phyloP scores from a whole-genome alignment of 2,329 filamentous ascomycete species.

The Pseudogymnoascus destructans region DNA sequence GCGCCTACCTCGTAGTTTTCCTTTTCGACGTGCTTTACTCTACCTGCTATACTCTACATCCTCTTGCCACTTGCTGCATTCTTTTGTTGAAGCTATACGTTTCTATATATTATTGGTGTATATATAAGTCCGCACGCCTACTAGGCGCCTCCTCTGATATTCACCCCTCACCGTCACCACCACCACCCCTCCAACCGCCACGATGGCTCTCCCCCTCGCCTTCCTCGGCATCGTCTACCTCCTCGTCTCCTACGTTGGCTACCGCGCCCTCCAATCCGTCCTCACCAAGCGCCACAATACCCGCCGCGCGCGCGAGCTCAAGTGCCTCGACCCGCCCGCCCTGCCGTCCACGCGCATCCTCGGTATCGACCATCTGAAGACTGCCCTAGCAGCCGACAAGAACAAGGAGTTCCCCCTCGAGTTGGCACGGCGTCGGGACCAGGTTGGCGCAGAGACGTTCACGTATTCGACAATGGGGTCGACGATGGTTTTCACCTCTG shows the following conservation, averaged over 20 bases:
- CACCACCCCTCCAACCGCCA: neutral
- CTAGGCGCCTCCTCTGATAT: neutral
- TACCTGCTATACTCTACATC: neutral
- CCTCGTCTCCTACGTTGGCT: conserved; percentile 16
- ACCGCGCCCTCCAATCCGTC: conserved; percentile 12
- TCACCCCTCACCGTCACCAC: neutral
- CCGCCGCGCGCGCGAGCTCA: conserved; percentile 17
- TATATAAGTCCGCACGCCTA: neutral
- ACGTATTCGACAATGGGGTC: conserved; percentile 17
- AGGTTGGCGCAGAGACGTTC: conserved; percentile 24
- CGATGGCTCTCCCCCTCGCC: conserved; percentile 10
- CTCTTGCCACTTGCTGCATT: neutral
- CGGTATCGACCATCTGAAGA: conserved; percentile 21
- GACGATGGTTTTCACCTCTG: conserved; percentile 16
- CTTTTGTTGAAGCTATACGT: neutral
- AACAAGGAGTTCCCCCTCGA: conserved; percentile 19
- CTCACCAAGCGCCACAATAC: conserved; percentile 16
- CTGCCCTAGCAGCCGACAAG: conserved; percentile 18
- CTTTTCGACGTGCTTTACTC: neutral
- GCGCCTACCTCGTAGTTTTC: neutral
- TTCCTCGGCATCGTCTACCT: conserved; percentile 9
- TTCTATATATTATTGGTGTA: neutral
- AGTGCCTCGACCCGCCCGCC: conserved; percentile 19
- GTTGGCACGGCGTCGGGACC: conserved; percentile 24
- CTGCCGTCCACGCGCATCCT: conserved; percentile 18